A percentile compares a stretch with the other conserved stretches of the same genome.
Evolutionary conservation across 306 rosid species (phyloP).

Genomic region (Delonix regia): DNA sequence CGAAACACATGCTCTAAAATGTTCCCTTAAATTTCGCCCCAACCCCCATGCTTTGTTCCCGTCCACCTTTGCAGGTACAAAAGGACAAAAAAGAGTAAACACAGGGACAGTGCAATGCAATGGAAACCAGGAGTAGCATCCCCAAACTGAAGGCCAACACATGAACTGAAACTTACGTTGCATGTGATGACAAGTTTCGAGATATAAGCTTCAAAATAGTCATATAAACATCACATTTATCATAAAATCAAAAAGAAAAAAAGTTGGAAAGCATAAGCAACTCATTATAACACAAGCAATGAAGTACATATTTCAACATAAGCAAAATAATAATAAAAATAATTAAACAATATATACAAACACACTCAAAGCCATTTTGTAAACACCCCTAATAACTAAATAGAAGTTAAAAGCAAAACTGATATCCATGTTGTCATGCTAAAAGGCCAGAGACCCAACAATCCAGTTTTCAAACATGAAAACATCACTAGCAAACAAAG

Average conservation of each 20-base stretch:
- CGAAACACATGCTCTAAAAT: no score
- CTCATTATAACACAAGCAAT: background rate
- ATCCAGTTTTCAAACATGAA: background rate
- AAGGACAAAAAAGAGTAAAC: background rate
- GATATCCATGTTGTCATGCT: background rate
- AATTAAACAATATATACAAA: no score
- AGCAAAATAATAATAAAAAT: no score
- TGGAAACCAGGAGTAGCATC: background rate
- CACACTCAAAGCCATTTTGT: background rate
- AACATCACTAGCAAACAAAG: background rate
- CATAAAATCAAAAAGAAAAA: background rate
- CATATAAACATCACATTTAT: conserved; percentile 29
- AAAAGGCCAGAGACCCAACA: background rate
- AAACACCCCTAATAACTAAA: background rate
- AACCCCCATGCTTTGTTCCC: no score
- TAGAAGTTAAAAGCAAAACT: background rate
- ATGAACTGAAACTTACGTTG: background rate
- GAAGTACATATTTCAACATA: background rate
- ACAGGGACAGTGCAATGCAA: background rate
- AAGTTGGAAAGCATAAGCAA: background rate
- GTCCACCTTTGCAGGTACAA: background rate
- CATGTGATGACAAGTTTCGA: conserved; percentile 2
- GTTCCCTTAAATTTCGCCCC: no score
- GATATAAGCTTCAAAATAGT: conserved; percentile 27
- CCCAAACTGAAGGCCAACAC: conserved; percentile 1